Conservation (phyloP, 225 moss, liverwort and hornwort genomes). For the Bryum argenteum region DNA sequence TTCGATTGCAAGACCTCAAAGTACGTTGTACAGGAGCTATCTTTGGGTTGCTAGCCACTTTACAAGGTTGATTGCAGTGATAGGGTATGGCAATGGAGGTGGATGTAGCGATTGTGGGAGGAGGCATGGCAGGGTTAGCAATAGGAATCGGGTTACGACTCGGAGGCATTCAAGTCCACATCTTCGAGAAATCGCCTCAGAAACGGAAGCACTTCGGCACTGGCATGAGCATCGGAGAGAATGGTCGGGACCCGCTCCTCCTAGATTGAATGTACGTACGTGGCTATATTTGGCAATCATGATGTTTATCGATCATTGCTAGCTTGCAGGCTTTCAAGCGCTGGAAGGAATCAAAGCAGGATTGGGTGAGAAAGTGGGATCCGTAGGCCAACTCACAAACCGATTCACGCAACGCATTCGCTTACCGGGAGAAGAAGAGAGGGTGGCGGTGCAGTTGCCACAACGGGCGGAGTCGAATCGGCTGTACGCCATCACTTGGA, state of each 20-base stretch:
- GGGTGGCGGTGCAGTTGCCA: constrained; percentile 10
- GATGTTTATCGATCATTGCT: no score
- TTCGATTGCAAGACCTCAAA: no score
- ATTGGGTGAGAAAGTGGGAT: constrained; percentile 35
- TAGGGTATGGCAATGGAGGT: constrained; percentile 41
- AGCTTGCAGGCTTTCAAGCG: constrained; percentile 50
- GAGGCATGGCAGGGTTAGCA: constrained; percentile 57
- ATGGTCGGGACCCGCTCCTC: constrained; percentile 28
- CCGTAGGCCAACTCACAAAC: constrained; percentile 12
- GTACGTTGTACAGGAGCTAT: no score
- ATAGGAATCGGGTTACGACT: constrained; percentile 49
- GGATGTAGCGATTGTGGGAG: constrained; percentile 64
- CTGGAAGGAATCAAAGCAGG: constrained; percentile 59
- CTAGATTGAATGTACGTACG: neutral
- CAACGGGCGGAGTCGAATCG: constrained; percentile 34
- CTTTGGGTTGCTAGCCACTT: no score
- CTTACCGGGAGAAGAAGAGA: constrained; percentile 31
- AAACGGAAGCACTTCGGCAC: constrained; percentile 57
- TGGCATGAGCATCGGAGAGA: constrained; percentile 53
- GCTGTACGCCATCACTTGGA: constrained; percentile 51
- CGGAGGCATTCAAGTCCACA: constrained; percentile 48
- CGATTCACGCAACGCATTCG: constrained; percentile 32
- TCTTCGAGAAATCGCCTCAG: constrained; percentile 55
- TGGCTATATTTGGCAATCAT: neutral
- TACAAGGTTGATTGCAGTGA: no score